Evolutionary conservation across 2,329 filamentous ascomycete genomes (phyloP), one percentile per base, ranked within the genome.

Genomic region (Fusarium circinatum): DNA sequence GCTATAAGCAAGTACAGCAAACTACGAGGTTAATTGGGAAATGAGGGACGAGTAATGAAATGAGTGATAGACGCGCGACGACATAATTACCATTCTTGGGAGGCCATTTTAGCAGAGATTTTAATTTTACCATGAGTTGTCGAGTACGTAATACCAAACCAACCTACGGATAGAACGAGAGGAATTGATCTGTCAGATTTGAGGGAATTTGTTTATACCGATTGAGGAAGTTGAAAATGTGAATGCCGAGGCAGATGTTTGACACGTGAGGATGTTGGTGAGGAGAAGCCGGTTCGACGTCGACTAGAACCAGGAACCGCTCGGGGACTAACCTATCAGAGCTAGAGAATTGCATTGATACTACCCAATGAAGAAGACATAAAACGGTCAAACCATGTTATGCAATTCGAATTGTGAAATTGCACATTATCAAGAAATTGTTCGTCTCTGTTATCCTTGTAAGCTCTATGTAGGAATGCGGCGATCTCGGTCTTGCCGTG

Each of bases 1-100:
- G 85, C 82, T 13, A 82, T 86, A 52, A 76, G 76, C 39, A 74
- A 68, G 14, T 84, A 82, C 52, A 69, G 75, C 30, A 62, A 47
- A 30, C 28, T 62, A 59, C 65, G 71, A 28, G 63, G 66, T n/a
- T 74, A 69, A 32, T 32, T 5, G 38, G 34, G 30, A 36, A 45
- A 51, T 28, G 58, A 71, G 15, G 52, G 39, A 71, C 36, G 57
- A 71, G 62, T 57, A 49, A 74, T 41, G 57, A 71, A 49, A 74
- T 48, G 57, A 71, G 47, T 36, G 22, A 68, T 63, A 38, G 47
- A 62, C 28, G 30, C 39, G 56, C 56, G 62, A 63, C 68, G 67
- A 70, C 56, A 32, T 47, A 52, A 48, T 61, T 74, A 74, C 52
- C 30, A n/a, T 73, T 73, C 71, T 71, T 60, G 45, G 57, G 34